Base-by-base conservation (phyloP, 352 stramenopile species). In the Phytophthora podocarpi region DNA sequence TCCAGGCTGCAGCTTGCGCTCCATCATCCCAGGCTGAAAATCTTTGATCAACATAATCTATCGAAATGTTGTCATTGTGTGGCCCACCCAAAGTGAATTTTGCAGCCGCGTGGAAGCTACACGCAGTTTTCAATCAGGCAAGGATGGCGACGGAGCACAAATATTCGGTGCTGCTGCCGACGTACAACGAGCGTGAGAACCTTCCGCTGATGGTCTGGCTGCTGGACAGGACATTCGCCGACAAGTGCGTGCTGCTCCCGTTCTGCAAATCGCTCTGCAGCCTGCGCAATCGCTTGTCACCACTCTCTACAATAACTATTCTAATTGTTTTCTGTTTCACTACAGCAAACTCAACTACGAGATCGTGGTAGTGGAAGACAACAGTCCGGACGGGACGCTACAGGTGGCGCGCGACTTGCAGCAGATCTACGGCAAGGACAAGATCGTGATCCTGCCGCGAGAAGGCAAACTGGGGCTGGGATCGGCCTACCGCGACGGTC, bases 101-200 rank as follows among this genome's bases (percentile, higher is more conserved):
- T 34, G 30, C 26, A 4, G 49, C 42, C 60, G 60, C 53, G 53
- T 64, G 53, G 45, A 64, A 50, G 35, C 30, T 35, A 35, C 31
- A 50, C n/a, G 34, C 32, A 52, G n/a, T 9, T 49, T 42, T 43
- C 23, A 32, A 36, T 51, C 34, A 30, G 27, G 37, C 2, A 6
- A 65, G 56, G 39, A 70, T 74, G 59, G 36, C 59, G 20, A 30
- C 46, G 16, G 20, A 58, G 51, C 59, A 52, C 66, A 93, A 93
- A 75, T 98, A 98, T 65, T 98, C 95, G 30, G 86, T 99, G 28
- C 95, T 99, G 64, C 76, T 99, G 57, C 97, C 97, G 50, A 99
- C 96, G 27, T 99, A 99, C 80, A 99, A 99, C 71, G 97, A 99
- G 78, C 83, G 92, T 28, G 96, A 99, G 61, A 99, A 99, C 78